Evolutionary conservation across 2,329 filamentous ascomycete genomes (phyloP), one percentile per base, ranked within the genome.

Genomic region (Penicillium sp.): DNA sequence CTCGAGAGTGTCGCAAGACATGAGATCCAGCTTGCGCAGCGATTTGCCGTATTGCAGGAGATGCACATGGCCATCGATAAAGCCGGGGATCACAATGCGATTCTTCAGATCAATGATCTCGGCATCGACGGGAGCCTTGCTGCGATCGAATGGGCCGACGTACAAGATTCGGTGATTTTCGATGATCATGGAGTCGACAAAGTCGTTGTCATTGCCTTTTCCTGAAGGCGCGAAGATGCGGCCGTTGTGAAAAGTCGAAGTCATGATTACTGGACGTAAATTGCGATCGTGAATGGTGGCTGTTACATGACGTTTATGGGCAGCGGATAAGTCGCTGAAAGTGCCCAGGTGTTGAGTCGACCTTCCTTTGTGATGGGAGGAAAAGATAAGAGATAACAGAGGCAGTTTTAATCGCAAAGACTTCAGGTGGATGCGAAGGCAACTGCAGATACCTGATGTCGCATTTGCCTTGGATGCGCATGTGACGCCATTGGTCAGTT

Each of bases 61-160:
- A 43, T 74, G 71, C 53, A 71, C 69, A 37, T 74, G 71, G 5
- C 64, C 67, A 45, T 74, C 71, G 27, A 74, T 67, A 44, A 74
- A 74, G 3, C 68, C 64, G 0, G 71, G 70, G 2, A 70, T 47
- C 1, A 73, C 57, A 23, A 67, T 54, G 8, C 53, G 56, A 11
- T 59, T 51, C 2, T 60, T 32, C 3, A 73, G 50, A 41, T 72
- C 64, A 37, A 55, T 27, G 9, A 52, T 20, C 35, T 41, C 35
- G 10, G 57, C 47, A 14, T 57, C 57, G 1, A 45, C 32, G 5
- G 42, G 39, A 6, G 56, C 42, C 3, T 37, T 30, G 2, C 37
- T 38, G 17, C 66, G 50, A 12, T 64, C 39, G 2, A 59, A 50
- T 6, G 42, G 20, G 10, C 70, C 70, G 22, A 73, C 57, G 43